Evolutionary conservation across 2,329 filamentous ascomycete genomes (phyloP), one percentile per base, ranked within the genome.

Genomic region (Phymatotrichopsis omnivora): DNA sequence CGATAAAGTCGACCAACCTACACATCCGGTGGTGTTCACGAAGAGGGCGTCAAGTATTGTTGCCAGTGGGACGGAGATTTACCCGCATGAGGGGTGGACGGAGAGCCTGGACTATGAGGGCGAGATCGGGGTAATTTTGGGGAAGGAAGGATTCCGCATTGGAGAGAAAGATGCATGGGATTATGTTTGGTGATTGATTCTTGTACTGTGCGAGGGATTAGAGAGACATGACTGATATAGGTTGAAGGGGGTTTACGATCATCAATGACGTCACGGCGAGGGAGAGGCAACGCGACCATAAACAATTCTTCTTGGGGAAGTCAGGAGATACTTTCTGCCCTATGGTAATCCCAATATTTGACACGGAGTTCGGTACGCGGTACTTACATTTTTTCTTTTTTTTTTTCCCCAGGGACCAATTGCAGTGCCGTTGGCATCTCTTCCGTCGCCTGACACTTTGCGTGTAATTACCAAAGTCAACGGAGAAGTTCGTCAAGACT

Each of bases 261-360:
- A 65, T 71, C 32, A 76, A 76, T 53, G 73, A 76, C 38, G 62
- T 75, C n/a, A 73, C 72, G 0, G 70, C 71, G 0, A 61, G 73
- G 8, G 69, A 70, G 32, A 64, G 66, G 52, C 73, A 76, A 57
- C 59, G 70, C 20, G 72, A 76, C 37, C 73, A 76, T 47, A 75
- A 76, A 57, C 74, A 77, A 50, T 76, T 75, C 57, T 76, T 69
- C 44, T 68, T 77, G 37, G 73, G 73, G 7, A 76, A 76, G 56
- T 72, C 68, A 0, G 60, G 67, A 0, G 71, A 76, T 56, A 73
- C 70, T 0, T 75, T 70, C 51, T 75, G 71, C 49, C 72, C 72
- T 0, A 74, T 75, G 63, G 67, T 69, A 51, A 31, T 46, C 52
- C 3, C 6, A 8, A 28, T 14, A 12, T 22, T 45, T 37, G 40